Evolutionary conservation across 805 yeast species (phyloP), one percentile per base, ranked within the genome.

Genomic region (Ogataea ramenticola): DNA sequence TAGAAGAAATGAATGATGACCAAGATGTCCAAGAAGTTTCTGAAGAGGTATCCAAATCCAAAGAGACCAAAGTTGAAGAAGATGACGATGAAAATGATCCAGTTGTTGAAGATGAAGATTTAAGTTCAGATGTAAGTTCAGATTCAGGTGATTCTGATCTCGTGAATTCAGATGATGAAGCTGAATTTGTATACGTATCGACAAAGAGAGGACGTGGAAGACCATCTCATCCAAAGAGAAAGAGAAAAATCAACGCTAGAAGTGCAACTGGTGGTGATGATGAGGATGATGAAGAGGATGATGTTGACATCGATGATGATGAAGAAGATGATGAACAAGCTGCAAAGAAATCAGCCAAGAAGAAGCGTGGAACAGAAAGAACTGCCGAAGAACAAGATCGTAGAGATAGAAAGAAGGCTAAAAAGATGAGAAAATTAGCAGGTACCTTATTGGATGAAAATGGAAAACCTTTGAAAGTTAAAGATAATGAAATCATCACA

Each of bases 401-500:
- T 49, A 66, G 68, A 52, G 66, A 71, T 48, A 73, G 72, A 37
- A 65, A 62, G 39, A 62, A 79, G 17, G 34, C 41, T 15, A 54
- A 34, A 65, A 75, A 27, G 65, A 67, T 17, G 58, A 60, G 39
- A 16, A 50, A 52, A 37, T 49, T 45, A 26, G 48, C 51, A 46
- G 29, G 46, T 48, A 38, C 39, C 26, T 76, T 75, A 4, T 67
- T 74, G 33, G 89, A 85, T 56, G 85, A 77, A 38, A 75, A 79
- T 24, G 95, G 95, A 2, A 75, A 79, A 45, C 81, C 83, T 15
- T 66, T 79, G 43, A 71, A 72, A 26, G 72, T 90, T 6, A 68
- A 67, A 20, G 75, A 82, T 56, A 96, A 89, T 58, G 97, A 91
- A 67, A 81, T 82, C 38, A 79, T 75, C 8, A 71, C 88, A 15